Conservation (phyloP, 2,329 filamentous ascomycete genomes). For the Coniochaeta sp. region DNA sequence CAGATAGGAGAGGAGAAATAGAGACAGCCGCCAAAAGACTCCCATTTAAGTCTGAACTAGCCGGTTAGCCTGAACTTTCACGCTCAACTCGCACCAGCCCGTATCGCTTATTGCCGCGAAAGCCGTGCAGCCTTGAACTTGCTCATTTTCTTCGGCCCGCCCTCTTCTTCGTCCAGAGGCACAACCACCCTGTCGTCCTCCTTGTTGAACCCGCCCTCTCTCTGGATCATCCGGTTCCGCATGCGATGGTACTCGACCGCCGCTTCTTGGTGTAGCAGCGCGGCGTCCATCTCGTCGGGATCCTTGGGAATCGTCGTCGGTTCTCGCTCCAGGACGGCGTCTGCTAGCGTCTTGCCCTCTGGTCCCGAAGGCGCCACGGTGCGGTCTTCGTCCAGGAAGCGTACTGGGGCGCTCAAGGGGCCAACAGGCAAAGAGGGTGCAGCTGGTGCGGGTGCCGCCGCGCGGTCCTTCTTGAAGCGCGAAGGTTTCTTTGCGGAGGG, state of each 20-base stretch:
- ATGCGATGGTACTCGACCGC: slow-evolving; percentile 75
- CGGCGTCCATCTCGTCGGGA: slow-evolving; percentile 64
- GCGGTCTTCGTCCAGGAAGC: slow-evolving; percentile 28
- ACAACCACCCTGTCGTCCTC: slow-evolving; percentile 62
- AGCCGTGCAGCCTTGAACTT: slow-evolving; percentile 67
- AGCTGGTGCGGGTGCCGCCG: slow-evolving; percentile 4
- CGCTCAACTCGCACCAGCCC: background rate
- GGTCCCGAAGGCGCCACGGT: slow-evolving; percentile 31
- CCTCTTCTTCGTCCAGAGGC: slow-evolving; percentile 55
- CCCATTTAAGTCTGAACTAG: background rate
- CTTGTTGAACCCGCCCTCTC: slow-evolving; percentile 73
- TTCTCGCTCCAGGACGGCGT: slow-evolving; percentile 50
- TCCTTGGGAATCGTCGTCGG: slow-evolving; percentile 22
- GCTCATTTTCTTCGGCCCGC: slow-evolving; percentile 57
- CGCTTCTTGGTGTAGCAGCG: slow-evolving; percentile 68
- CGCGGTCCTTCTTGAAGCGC: slow-evolving; percentile 41
- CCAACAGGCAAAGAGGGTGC: slow-evolving; percentile 21
- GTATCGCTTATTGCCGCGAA: slow-evolving; percentile 33
- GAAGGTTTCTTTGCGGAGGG: slow-evolving; percentile 34
- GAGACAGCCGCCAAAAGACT: background rate
- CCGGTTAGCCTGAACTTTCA: background rate
- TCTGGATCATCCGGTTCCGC: slow-evolving; percentile 75
- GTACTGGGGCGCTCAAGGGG: slow-evolving; percentile 34
- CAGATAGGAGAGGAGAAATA: background rate
- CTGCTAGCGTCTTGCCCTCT: slow-evolving; percentile 49